A percentile compares a stretch with the other conserved stretches of the same genome.
phyloP scores from a whole-genome alignment of 768 basidiomycete species.

The Hydnomerulius pinastri region DNA sequence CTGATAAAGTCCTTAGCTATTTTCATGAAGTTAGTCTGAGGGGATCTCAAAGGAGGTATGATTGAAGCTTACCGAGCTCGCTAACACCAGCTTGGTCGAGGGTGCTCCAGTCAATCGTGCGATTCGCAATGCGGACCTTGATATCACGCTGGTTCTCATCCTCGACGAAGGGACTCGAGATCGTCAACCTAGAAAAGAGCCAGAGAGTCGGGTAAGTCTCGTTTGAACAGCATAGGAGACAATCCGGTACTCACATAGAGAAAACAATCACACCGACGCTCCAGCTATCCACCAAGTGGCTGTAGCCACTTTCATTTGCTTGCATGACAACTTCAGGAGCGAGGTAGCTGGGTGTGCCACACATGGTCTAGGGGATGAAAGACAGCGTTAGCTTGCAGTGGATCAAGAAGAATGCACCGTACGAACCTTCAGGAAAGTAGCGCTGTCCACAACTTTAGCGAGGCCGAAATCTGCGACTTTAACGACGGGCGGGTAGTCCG shows the following conservation, averaged over 20 bases:
- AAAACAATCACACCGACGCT: slow-evolving; percentile 94
- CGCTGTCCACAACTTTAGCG: slow-evolving; percentile 84
- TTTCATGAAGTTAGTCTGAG: slow-evolving; percentile 33
- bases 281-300: slow-evolving; percentile 92
- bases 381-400: slow-evolving; percentile 1
- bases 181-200: slow-evolving; percentile 59
- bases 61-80: slow-evolving; percentile 43
- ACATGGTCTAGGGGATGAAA: slow-evolving; percentile 81
- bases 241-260: slow-evolving; percentile 64
- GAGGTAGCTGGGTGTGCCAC: slow-evolving; percentile 93
- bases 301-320: slow-evolving; percentile 67
- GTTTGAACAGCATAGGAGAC: not conserved
- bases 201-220: not conserved
- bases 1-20: slow-evolving; percentile 68
- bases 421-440: slow-evolving; percentile 74
- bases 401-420: not conserved
- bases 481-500: slow-evolving; percentile 62
- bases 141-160: slow-evolving; percentile 63
- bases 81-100: slow-evolving; percentile 45
- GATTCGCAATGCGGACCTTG: slow-evolving; percentile 56
- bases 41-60: not conserved
- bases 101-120: slow-evolving; percentile 61
- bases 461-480: slow-evolving; percentile 97
- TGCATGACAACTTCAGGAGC: slow-evolving; percentile 89
- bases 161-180: slow-evolving; percentile 79